Evolutionary conservation across 371 early-diverging fungal species (phyloP).

Genomic region (Mortierella sp.): DNA sequence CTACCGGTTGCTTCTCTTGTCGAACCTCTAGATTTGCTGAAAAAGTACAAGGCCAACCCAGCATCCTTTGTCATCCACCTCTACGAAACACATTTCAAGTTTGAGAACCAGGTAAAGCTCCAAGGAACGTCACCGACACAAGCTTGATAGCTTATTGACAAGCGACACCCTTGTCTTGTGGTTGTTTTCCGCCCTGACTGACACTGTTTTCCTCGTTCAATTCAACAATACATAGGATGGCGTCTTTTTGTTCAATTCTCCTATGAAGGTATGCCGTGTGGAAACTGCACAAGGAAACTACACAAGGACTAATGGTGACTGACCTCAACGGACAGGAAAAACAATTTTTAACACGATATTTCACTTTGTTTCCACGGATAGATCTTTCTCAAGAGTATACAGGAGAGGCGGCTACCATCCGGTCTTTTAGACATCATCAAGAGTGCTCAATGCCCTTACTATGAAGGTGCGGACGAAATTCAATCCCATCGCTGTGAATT

Average conservation of each 20-base stretch:
- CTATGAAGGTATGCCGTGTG: slow-evolving; percentile 64
- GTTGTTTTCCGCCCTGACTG: neutral
- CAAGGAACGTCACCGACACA: no score
- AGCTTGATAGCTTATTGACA: neutral
- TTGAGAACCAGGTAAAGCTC: slow-evolving; percentile 74
- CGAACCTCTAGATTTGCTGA: slow-evolving; percentile 55
- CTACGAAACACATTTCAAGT: slow-evolving; percentile 74
- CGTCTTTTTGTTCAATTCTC: slow-evolving; percentile 74
- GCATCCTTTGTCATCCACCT: slow-evolving; percentile 70
- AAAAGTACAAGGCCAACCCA: slow-evolving; percentile 61
- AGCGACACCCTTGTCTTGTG: neutral
- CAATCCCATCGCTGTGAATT: neutral
- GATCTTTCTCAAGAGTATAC: slow-evolving; percentile 69
- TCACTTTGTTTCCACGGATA: slow-evolving; percentile 20
- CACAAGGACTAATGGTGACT: neutral
- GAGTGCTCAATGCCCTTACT: slow-evolving; percentile 69
- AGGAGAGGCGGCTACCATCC: slow-evolving; percentile 67
- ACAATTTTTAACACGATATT: neutral
- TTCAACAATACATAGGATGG: slow-evolving; percentile 60
- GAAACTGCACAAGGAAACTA: no score
- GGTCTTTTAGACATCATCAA: slow-evolving; percentile 73
- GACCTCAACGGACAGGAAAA: neutral
- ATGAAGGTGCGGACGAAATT: slow-evolving; percentile 62
- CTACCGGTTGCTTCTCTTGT: neutral
- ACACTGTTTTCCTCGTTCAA: neutral